Evolutionary conservation across 2,329 filamentous ascomycete species (phyloP).

Genomic region (Fusarium compactum): DNA sequence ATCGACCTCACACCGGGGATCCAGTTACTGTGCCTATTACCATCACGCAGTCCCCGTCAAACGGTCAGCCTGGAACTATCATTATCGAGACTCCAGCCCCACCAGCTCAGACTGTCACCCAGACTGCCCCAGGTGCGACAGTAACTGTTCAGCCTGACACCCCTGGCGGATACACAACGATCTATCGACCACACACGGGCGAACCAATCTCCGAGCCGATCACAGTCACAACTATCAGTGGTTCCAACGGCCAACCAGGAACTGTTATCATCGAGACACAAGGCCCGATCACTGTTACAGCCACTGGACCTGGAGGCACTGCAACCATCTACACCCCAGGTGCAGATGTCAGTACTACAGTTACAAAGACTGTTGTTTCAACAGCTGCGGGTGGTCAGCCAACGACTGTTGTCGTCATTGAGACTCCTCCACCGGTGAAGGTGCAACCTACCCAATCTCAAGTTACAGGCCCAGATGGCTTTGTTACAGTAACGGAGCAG

Average conservation of each 20-base stretch:
- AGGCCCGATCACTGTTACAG: constrained; percentile 21
- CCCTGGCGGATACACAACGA: constrained; percentile 17
- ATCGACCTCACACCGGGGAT: constrained; percentile 28
- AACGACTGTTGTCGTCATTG: constrained; percentile 20
- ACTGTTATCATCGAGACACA: constrained; percentile 37
- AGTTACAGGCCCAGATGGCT: constrained; percentile 3
- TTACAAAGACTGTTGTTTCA: constrained; percentile 22
- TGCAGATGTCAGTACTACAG: constrained; percentile 13
- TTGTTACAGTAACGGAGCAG: constrained; percentile 13
- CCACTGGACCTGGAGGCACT: constrained; percentile 17
- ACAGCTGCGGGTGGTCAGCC: constrained; percentile 13
- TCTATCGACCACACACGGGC: constrained; percentile 32
- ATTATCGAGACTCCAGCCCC: constrained; percentile 31
- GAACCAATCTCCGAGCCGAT: constrained; percentile 26
- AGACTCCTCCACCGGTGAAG: constrained; percentile 27
- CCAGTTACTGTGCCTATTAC: constrained; percentile 35
- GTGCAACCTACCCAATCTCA: constrained; percentile 10
- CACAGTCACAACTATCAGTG: constrained; percentile 28
- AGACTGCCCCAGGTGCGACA: constrained; percentile 7
- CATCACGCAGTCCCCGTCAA: constrained; percentile 28
- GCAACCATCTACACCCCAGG: constrained; percentile 33
- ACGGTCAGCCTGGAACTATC: constrained; percentile 34
- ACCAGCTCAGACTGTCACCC: constrained; percentile 12
- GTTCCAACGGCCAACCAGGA: constrained; percentile 32
- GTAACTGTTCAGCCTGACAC: constrained; percentile 23